Base-by-base conservation (phyloP, 2,329 filamentous ascomycete species). In the Aspergillus pseudoglaucus region DNA sequence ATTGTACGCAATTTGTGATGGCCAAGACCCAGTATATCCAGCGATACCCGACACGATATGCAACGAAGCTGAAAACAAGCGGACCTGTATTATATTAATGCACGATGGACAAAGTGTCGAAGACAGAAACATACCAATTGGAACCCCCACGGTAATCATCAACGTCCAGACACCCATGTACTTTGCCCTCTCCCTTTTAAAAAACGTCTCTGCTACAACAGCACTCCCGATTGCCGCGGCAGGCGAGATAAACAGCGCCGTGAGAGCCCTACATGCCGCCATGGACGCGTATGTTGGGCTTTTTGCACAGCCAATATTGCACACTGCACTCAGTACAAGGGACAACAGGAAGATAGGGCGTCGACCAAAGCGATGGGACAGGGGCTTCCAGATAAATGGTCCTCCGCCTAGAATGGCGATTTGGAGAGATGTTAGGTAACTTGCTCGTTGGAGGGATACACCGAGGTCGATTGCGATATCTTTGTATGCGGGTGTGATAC, bases 11-110 rank as follows among this genome's bases (percentile, higher is more conserved):
- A 49, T 83, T 82, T 54, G 74, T 75, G 75, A 82, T 81, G 5
- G 77, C 76, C 6, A 81, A 65, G 27, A 76, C 73, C 72, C 75
- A 82, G 61, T 77, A 82, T 39, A 81, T 80, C 79, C 79, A 82
- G 5, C 75, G 68, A 50, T 78, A 81, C 0, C 76, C 75, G 15
- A 74, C 71, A 14, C 75, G 71, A 48, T 75, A 66, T 1, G 75
- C 73, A 1, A 82, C 78, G 35, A 68, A 67, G 1, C 65, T 64
- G n/a, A 68, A 65, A 14, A 68, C 59, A 44, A 68, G 65, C 6
- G 65, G 65, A 1, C 63, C 64, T 20, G 67, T 51, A 2, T 73
- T 14, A 18, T 22, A n/a, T 40, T 7, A 40, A 18, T 14, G 14
- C 4, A 6, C 5, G 6, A 14, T 14, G 4, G 3, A 12, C 8